Conservation (phyloP, 2,329 filamentous ascomycete genomes). For the Paecilomyces niveus region DNA sequence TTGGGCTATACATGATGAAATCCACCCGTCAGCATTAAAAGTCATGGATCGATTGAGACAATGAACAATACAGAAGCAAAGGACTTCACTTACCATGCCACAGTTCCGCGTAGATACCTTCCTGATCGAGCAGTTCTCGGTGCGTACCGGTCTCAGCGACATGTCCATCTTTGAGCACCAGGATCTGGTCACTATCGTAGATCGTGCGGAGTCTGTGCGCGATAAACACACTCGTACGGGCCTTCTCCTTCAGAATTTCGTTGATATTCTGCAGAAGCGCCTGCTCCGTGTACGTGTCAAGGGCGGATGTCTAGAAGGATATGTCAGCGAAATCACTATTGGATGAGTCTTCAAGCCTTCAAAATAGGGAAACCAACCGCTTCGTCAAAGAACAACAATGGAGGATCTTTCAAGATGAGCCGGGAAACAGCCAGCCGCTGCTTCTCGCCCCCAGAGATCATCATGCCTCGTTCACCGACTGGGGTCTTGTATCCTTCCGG, state of each 20-base stretch:
- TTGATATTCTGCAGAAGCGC: slow-evolving; percentile 88
- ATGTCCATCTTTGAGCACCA: slow-evolving; percentile 74
- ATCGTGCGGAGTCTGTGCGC: slow-evolving; percentile 90
- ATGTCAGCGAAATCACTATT: slow-evolving; percentile 1
- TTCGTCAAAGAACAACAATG: slow-evolving; percentile 89
- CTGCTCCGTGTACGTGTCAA: slow-evolving; percentile 92
- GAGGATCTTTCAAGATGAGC: slow-evolving; percentile 80
- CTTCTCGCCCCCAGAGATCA: slow-evolving; percentile 95
- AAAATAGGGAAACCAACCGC: slow-evolving; percentile 47
- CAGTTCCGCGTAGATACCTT: slow-evolving; percentile 73
- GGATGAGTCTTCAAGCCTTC: neutral
- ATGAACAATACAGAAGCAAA: neutral
- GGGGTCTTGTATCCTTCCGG: slow-evolving; percentile 85
- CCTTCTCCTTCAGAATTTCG: slow-evolving; percentile 80
- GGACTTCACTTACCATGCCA: slow-evolving; percentile 68
- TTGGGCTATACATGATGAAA: slow-evolving; percentile 43
- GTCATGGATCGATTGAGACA: neutral
- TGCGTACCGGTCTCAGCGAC: slow-evolving; percentile 92
- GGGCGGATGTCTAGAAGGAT: slow-evolving; percentile 59
- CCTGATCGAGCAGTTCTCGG: slow-evolving; percentile 65
- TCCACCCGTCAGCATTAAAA: neutral
- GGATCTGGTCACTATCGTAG: slow-evolving; percentile 86
- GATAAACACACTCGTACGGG: slow-evolving; percentile 86
- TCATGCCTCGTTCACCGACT: slow-evolving; percentile 89
- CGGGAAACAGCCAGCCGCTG: slow-evolving; percentile 80